Base-by-base conservation (phyloP, 768 basidiomycete genomes). In the Coprinellus aureogranulatus region DNA sequence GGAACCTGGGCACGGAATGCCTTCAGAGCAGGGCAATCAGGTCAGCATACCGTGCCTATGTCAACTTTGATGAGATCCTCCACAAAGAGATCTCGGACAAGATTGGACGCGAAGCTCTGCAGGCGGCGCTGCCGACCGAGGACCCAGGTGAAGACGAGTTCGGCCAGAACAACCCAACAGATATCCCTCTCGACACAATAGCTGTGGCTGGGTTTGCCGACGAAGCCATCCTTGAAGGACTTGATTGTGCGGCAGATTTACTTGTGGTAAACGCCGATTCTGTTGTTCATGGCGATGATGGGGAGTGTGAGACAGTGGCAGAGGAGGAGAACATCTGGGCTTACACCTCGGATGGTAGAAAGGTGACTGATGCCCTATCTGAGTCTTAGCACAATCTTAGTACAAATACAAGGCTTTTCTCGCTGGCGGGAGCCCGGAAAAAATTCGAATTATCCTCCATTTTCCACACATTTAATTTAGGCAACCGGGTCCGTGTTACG, bases 11-110 rank as follows among this genome's bases (percentile, higher is more conserved):
- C 3, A 64, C 31, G 2, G 31, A 49, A 3, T 62, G 62, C 45
- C 50, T 68, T 2, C 63, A 64, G 41, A 65, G 64, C 25, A 55
- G 44, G 22, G 25, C 34, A 11, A 48, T 63, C 22, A 60, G 63
- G 3, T 41, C 11, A 2, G 64, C 65, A 3, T 58, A 66, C 10
- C 47, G 59, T 6, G 25, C 45, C 2, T 66, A 66, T 50, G 59
- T 68, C 22, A 26, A 45, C 5, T 20, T 28, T 3, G 62, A 66
- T 50, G 14, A 12, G 0, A 53, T 40, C 1, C 62, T 67, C 6
- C 49, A 50, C 3, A 45, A 63, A 9, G 62, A 67, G 53, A 67
- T 66, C 26, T 27, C 59, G 11, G 28, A 11, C 25, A 45, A 45
- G 52, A 20, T 54, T 46, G 58, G 52, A 6, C 25, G 34, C 4